phyloP scores from a whole-genome alignment of 163 green algal species.

The Coccomyxa subellipsoidea region DNA sequence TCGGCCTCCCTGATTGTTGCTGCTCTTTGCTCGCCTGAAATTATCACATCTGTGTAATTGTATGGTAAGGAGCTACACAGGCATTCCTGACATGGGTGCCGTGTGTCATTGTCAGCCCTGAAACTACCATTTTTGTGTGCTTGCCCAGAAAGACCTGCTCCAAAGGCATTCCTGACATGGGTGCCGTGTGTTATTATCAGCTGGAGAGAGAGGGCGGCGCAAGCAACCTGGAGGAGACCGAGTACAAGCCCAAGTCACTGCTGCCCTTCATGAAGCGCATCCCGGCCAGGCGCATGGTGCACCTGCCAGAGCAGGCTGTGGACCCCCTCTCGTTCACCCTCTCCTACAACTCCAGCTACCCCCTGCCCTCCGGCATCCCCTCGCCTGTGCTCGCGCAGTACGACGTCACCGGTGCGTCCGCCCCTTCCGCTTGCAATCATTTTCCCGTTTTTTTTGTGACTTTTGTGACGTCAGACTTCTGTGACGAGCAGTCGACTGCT shows the following conservation, averaged over 20 bases:
- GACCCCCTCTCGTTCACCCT: conserved; percentile 69
- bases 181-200: conserved; percentile 10
- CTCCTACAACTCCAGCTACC: conserved; percentile 50
- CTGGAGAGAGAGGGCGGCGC: conserved; percentile 18
- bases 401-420: neutral
- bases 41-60: no score
- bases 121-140: no score
- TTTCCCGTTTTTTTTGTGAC: no score
- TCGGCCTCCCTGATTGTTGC: neutral
- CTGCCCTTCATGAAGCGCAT: conserved; percentile 80
- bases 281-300: conserved; percentile 66
- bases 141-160: no score
- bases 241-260: conserved; percentile 37
- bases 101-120: no score
- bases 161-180: neutral
- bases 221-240: neutral
- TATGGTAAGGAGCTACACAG: no score
- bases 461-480: no score
- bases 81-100: no score
- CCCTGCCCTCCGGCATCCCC: conserved; percentile 35
- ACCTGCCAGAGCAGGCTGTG: conserved; percentile 57
- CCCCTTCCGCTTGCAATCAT: no score
- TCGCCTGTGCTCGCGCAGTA: neutral
- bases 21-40: neutral
- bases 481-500: no score